Conservation (phyloP, 2,329 filamentous ascomycete species). For the Colletotrichum chlorophyti region DNA sequence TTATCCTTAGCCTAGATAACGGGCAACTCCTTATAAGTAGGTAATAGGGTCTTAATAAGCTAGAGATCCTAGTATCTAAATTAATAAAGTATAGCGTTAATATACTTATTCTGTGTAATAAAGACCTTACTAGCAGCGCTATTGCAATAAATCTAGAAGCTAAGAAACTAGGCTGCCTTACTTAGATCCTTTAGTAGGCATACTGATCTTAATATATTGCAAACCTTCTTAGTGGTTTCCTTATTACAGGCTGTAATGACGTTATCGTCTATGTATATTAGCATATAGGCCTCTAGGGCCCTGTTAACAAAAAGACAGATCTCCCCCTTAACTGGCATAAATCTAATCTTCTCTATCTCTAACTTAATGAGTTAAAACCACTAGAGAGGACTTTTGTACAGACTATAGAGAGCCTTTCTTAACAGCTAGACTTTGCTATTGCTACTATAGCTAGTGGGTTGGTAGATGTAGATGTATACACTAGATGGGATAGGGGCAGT, state of each 20-base stretch:
- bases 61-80: too few relatives aligned
- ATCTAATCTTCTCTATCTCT: too few relatives aligned
- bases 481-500: too few relatives aligned
- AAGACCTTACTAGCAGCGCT: background rate
- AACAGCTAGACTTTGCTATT: background rate
- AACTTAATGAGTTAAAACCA: background rate
- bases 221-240: background rate
- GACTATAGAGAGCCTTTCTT: background rate
- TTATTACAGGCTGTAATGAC: background rate
- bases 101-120: too few relatives aligned
- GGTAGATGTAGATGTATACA: background rate
- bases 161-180: background rate
- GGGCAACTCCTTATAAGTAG: too few relatives aligned
- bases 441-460: background rate
- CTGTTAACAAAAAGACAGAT: background rate
- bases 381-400: background rate
- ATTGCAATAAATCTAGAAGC: background rate
- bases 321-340: background rate
- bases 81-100: too few relatives aligned
- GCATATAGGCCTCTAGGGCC: background rate
- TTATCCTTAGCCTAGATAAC: too few relatives aligned
- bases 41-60: too few relatives aligned
- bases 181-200: background rate
- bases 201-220: background rate
- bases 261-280: background rate